A percentile compares a stretch with the other conserved stretches of the same genome.
phyloP scores from a whole-genome alignment of 345 rosid genomes.

The Stellera chamaejasme region DNA sequence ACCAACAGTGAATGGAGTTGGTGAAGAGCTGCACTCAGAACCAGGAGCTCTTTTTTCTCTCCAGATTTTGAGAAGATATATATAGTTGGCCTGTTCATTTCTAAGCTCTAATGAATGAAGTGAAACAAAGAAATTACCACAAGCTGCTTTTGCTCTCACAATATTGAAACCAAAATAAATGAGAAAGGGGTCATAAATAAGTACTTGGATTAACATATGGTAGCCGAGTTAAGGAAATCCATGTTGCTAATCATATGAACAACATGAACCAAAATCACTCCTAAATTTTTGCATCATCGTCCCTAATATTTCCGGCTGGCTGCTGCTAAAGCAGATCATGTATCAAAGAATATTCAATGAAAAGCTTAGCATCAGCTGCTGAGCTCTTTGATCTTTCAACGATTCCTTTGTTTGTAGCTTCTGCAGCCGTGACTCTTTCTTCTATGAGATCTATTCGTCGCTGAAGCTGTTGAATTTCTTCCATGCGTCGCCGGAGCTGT shows the following conservation, averaged over 20 bases:
- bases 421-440: background rate
- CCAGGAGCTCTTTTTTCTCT: conserved; percentile 32
- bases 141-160: too few relatives aligned
- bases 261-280: too few relatives aligned
- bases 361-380: background rate
- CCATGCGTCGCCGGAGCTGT: background rate
- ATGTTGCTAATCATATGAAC: too few relatives aligned
- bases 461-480: background rate
- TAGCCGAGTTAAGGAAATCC: too few relatives aligned
- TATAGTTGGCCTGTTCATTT: background rate
- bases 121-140: too few relatives aligned
- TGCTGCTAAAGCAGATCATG: conserved; percentile 5
- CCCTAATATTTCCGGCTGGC: background rate
- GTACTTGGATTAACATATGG: background rate
- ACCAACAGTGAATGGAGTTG: conserved; percentile 41
- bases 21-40: conserved; percentile 66
- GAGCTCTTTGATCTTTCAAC: background rate
- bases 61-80: background rate
- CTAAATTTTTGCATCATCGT: background rate
- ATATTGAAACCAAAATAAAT: too few relatives aligned
- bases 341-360: background rate
- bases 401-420: background rate
- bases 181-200: background rate
- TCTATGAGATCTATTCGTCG: background rate
- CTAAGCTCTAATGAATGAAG: background rate